These are phyloP conservation scores for Hymenoscyphus fructigenus DNA, from an alignment of 2,329 filamentous ascomycete genomes.

Conservation along the genomic window DNA sequence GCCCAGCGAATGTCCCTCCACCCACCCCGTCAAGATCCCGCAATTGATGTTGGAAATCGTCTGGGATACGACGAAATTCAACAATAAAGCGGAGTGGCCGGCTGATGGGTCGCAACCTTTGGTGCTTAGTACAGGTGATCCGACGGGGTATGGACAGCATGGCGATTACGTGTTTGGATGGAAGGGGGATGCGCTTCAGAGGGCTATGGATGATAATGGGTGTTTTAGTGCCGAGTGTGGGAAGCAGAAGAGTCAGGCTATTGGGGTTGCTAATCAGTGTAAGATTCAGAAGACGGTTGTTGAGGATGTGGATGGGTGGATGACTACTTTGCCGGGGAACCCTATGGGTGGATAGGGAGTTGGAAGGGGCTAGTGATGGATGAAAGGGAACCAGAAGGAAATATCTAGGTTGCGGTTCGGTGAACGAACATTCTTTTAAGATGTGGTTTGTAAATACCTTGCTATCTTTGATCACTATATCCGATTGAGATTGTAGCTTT, in stretches of 20 bases:
- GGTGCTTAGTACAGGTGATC: slow-evolving; percentile 45
- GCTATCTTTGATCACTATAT: no score
- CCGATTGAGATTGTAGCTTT: no score
- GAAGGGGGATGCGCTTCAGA: slow-evolving; percentile 49
- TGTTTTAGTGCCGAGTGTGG: slow-evolving; percentile 50
- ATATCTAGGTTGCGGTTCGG: no score
- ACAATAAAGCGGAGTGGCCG: slow-evolving; percentile 45
- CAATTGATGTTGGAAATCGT: slow-evolving; percentile 53
- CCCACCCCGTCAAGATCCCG: slow-evolving; percentile 48
- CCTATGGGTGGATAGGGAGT: background rate
- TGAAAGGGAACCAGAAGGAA: background rate
- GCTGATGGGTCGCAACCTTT: slow-evolving; percentile 45
- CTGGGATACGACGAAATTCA: slow-evolving; percentile 46
- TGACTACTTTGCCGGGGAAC: background rate
- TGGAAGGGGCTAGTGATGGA: background rate
- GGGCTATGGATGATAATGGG: slow-evolving; percentile 45
- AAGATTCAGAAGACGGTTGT: slow-evolving; percentile 10
- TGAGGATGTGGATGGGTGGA: slow-evolving; percentile 11
- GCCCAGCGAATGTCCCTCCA: slow-evolving; percentile 25
- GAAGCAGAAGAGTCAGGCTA: slow-evolving; percentile 43
- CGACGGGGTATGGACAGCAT: slow-evolving; percentile 48
- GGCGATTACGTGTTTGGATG: slow-evolving; percentile 54
- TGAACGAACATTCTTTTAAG: no score
- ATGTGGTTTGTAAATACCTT: no score
- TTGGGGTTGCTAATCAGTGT: slow-evolving; percentile 4